phyloP scores from a whole-genome alignment of 805 yeast species.

The Cyberlindnera amylophila region DNA sequence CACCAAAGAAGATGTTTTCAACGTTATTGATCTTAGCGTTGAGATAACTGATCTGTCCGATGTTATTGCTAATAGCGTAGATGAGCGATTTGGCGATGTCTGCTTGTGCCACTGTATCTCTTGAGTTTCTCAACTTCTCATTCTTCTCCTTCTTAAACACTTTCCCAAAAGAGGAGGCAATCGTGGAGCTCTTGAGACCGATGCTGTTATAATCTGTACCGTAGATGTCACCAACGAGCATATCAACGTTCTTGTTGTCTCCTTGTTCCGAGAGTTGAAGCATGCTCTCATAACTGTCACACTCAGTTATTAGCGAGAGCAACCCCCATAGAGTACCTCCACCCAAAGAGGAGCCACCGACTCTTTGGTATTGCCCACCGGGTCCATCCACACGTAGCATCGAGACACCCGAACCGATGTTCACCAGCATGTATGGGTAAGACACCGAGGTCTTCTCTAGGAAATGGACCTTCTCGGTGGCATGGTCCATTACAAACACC shows the following conservation, averaged over 20 bases:
- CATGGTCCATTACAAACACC: slow-evolving; percentile 73
- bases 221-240: slow-evolving; percentile 94
- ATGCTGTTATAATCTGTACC: slow-evolving; percentile 85
- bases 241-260: slow-evolving; percentile 86
- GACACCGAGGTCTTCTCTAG: slow-evolving; percentile 28
- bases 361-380: slow-evolving; percentile 60
- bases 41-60: slow-evolving; percentile 91
- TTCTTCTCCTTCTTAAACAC: slow-evolving; percentile 61
- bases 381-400: slow-evolving; percentile 91
- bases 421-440: slow-evolving; percentile 85
- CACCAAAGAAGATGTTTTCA: slow-evolving; percentile 89
- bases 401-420: slow-evolving; percentile 95
- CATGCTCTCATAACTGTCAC: slow-evolving; percentile 89
- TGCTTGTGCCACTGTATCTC: slow-evolving; percentile 30
- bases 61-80: slow-evolving; percentile 90
- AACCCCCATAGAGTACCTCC: slow-evolving; percentile 99
- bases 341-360: slow-evolving; percentile 95
- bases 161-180: slow-evolving; percentile 92
- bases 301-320: slow-evolving; percentile 79
- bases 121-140: slow-evolving; percentile 30
- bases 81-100: slow-evolving; percentile 86
- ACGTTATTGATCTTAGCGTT: slow-evolving; percentile 85
- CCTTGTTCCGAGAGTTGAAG: slow-evolving; percentile 84
- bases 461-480: slow-evolving; percentile 27
- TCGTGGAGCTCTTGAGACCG: slow-evolving; percentile 84